Evolutionary conservation across 768 basidiomycete genomes (phyloP).

Genomic region (Leccinellum rugosiceps): DNA sequence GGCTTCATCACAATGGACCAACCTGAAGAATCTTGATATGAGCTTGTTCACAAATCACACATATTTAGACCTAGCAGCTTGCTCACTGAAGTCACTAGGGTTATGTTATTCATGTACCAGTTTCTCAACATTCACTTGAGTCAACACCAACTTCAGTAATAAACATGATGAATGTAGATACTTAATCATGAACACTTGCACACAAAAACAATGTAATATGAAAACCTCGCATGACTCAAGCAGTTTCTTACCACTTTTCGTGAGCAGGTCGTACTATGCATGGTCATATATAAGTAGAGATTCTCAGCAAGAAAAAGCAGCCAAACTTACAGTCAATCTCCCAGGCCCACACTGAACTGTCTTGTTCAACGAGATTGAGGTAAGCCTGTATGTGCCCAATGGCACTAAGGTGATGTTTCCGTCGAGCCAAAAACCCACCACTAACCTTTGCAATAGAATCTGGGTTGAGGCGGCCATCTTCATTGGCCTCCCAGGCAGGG

Average conservation of each 20-base stretch:
- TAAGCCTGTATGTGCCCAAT: slow-evolving; percentile 47
- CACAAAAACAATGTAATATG: background rate
- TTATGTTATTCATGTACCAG: too few relatives aligned
- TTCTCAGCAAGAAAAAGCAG: background rate
- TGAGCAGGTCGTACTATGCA: slow-evolving; percentile 48
- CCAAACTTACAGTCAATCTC: slow-evolving; percentile 66
- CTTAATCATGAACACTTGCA: background rate
- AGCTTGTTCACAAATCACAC: too few relatives aligned
- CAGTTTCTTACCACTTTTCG: slow-evolving; percentile 43
- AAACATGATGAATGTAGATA: background rate
- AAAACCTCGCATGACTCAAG: background rate
- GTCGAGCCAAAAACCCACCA: background rate
- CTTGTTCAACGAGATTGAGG: slow-evolving; percentile 63
- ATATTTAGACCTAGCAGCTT: too few relatives aligned
- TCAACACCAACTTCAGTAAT: background rate
- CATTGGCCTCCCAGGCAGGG: slow-evolving; percentile 42
- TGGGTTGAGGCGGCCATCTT: slow-evolving; percentile 51
- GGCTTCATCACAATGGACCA: too few relatives aligned
- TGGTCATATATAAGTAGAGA: background rate
- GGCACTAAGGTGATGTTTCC: background rate
- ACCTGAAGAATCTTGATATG: too few relatives aligned
- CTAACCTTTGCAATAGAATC: slow-evolving; percentile 68
- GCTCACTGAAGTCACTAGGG: too few relatives aligned
- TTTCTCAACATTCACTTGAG: background rate
- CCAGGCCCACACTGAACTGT: slow-evolving; percentile 74